Evolutionary conservation across 495 filamentous ascomycete genomes (phyloP).

Genomic region (Penicillium daleae): DNA sequence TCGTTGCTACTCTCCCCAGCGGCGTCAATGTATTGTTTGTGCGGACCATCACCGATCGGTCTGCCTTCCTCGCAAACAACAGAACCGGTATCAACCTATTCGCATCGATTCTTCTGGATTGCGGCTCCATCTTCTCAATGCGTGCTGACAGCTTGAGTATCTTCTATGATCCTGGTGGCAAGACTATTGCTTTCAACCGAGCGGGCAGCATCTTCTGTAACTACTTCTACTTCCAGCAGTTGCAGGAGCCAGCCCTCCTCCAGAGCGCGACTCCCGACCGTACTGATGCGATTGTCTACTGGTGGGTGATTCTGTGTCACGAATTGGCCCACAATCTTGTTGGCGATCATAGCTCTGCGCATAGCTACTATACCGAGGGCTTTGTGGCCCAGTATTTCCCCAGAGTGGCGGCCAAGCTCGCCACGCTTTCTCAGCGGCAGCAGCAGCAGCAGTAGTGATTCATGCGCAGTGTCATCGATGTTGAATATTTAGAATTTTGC

Average conservation of each 20-base stretch:
- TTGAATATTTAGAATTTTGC: not conserved
- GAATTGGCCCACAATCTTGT: slow-evolving; percentile 95
- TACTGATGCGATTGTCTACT: slow-evolving; percentile 76
- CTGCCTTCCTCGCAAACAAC: slow-evolving; percentile 65
- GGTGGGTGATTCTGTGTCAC: slow-evolving; percentile 91
- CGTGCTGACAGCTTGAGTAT: slow-evolving; percentile 68
- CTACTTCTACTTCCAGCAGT: slow-evolving; percentile 78
- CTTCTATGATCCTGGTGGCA: slow-evolving; percentile 78
- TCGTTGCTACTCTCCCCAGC: slow-evolving; percentile 69
- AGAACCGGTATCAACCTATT: slow-evolving; percentile 68
- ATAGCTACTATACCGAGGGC: slow-evolving; percentile 75
- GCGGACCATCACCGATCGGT: slow-evolving; percentile 53
- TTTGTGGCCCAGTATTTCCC: slow-evolving; percentile 59
- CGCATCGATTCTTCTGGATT: slow-evolving; percentile 67
- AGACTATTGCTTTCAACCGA: slow-evolving; percentile 91
- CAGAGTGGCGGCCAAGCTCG: slow-evolving; percentile 48
- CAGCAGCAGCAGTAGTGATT: not conserved
- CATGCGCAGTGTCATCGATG: slow-evolving; percentile 7
- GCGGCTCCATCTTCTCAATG: slow-evolving; percentile 71
- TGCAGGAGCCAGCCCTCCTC: slow-evolving; percentile 62
- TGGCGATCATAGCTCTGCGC: slow-evolving; percentile 73
- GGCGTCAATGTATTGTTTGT: slow-evolving; percentile 75
- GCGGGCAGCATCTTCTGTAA: slow-evolving; percentile 92
- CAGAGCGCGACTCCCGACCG: slow-evolving; percentile 44
- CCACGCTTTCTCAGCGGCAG: slow-evolving; percentile 19